These are phyloP conservation scores for Aspergillus baeticus DNA, from an alignment of 495 filamentous ascomycete genomes.

Conservation along the genomic window DNA sequence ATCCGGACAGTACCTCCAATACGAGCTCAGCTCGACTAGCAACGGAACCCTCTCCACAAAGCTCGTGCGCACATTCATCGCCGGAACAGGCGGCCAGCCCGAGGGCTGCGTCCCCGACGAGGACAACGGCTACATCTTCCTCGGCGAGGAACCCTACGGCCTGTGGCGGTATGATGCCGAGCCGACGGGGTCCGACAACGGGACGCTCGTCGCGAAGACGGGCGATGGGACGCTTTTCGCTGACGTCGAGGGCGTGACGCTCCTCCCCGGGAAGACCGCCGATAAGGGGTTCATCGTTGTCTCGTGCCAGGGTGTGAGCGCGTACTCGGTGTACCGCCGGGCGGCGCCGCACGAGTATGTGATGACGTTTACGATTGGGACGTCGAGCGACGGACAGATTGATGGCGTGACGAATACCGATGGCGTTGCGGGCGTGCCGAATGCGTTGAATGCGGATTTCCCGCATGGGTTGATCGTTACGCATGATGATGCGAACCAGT, in stretches of 20 bases:
- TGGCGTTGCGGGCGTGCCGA: neutral
- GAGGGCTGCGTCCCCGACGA: slow-evolving; percentile 7
- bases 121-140: slow-evolving; percentile 1
- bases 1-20: neutral
- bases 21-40: neutral
- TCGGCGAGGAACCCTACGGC: slow-evolving; percentile 1
- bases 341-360: slow-evolving; percentile 7
- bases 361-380: slow-evolving; percentile 1
- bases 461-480: neutral
- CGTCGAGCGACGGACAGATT: neutral
- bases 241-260: neutral
- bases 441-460: slow-evolving; percentile 1
- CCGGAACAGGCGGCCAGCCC: neutral
- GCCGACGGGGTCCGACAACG: neutral
- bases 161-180: slow-evolving; percentile 7
- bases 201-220: neutral
- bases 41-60: slow-evolving; percentile 1
- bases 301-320: neutral
- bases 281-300: neutral
- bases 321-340: slow-evolving; percentile 4
- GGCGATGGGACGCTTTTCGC: slow-evolving; percentile 3
- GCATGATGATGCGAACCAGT: slow-evolving; percentile 10
- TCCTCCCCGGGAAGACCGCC: neutral
- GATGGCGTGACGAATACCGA: slow-evolving; percentile 8
- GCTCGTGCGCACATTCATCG: neutral